phyloP scores from a whole-genome alignment of 148 eudicot species.

The Fallopia convolvulus region DNA sequence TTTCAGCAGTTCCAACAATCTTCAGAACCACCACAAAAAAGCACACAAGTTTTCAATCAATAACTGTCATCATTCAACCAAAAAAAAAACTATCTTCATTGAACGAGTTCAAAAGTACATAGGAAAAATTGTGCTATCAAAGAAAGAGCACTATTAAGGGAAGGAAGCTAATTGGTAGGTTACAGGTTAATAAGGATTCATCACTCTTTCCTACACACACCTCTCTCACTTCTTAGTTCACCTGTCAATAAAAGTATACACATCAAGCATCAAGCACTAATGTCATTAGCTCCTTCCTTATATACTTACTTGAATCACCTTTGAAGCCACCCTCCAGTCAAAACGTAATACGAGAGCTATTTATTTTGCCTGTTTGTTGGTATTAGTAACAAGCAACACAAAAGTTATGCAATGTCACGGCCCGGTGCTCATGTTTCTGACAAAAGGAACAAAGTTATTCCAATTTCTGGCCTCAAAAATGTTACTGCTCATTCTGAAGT shows the following conservation, averaged over 20 bases:
- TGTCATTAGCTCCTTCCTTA: background rate
- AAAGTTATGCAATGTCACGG: slow-evolving; percentile 16
- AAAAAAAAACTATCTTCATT: too few species aligned
- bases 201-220: background rate
- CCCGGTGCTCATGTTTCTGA: slow-evolving; percentile 42
- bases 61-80: too few species aligned
- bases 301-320: background rate
- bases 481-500: slow-evolving; percentile 46
- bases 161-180: too few species aligned
- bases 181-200: background rate
- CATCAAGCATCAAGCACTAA: background rate
- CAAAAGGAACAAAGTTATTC: slow-evolving; percentile 49
- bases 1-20: too few species aligned
- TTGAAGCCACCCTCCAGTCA: background rate
- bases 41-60: too few species aligned
- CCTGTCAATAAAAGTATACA: background rate
- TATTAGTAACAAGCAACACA: slow-evolving; percentile 11
- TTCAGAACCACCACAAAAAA: too few species aligned
- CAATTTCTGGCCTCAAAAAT: slow-evolving; percentile 47
- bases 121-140: too few species aligned
- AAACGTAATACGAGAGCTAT: background rate
- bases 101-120: too few species aligned
- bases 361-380: background rate
- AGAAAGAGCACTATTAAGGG: too few species aligned
- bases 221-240: background rate